phyloP scores from a whole-genome alignment of 2,329 filamentous ascomycete species.

The Xylariales sp. region DNA sequence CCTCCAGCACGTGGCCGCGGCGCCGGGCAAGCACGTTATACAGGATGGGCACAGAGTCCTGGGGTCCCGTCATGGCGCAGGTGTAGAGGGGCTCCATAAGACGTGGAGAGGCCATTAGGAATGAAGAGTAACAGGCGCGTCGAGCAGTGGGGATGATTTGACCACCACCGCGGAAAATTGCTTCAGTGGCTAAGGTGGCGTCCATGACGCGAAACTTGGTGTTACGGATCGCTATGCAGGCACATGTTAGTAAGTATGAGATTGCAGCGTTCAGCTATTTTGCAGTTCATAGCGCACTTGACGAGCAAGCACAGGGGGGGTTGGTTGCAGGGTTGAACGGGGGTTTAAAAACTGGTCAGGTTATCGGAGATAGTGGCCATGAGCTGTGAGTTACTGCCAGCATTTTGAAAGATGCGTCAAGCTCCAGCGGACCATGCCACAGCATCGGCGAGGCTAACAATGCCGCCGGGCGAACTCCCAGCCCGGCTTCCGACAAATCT shows the following conservation, averaged over 20 bases:
- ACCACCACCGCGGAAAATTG: constrained; percentile 91
- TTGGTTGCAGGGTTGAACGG: no score
- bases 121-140: constrained; percentile 89
- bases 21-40: constrained; percentile 90
- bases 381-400: no score
- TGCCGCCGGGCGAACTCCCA: constrained; percentile 7
- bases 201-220: constrained; percentile 97
- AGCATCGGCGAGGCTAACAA: no score
- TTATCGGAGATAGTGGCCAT: no score
- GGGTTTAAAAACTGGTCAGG: no score
- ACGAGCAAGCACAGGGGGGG: no score
- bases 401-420: no score
- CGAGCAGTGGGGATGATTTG: constrained; percentile 96
- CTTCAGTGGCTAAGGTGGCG: constrained; percentile 77
- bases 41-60: constrained; percentile 80
- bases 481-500: constrained; percentile 3
- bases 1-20: constrained; percentile 88
- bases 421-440: no score
- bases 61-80: constrained; percentile 87
- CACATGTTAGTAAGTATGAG: background rate
- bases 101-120: constrained; percentile 92
- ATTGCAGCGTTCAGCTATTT: no score
- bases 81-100: constrained; percentile 96
- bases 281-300: no score
- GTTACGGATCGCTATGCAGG: constrained; percentile 76